A percentile compares a stretch with the other conserved stretches of the same genome.
phyloP scores from a whole-genome alignment of 1,284 basidiomycete genomes.

The Ceratorhiza oryzae-sativae region DNA sequence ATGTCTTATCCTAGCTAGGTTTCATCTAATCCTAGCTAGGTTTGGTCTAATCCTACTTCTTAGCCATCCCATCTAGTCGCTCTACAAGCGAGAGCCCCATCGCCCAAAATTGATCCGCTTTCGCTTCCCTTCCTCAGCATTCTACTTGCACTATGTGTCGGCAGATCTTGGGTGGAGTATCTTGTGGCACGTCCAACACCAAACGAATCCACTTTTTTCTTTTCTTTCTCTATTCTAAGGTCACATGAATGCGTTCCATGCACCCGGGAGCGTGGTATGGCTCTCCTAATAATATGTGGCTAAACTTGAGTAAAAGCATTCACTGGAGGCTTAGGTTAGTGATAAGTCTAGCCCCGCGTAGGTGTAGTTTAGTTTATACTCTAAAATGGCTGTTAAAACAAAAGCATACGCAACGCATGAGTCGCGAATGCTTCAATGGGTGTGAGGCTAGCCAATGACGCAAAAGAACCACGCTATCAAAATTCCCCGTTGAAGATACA shows the following conservation, averaged over 20 bases:
- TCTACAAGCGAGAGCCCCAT: conserved; percentile 20
- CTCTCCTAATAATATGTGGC: conserved; percentile 9
- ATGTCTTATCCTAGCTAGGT: background rate
- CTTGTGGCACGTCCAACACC: conserved; percentile 13
- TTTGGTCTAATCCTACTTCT: conserved; percentile 4
- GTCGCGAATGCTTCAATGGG: too few relatives aligned
- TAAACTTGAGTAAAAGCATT: conserved; percentile 6
- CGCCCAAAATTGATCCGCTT: conserved; percentile 33
- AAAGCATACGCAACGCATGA: too few relatives aligned
- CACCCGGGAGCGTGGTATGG: conserved; percentile 14
- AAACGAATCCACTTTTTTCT: conserved; percentile 12
- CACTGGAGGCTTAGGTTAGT: conserved; percentile 11
- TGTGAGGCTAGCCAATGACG: too few relatives aligned
- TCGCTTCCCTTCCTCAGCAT: conserved; percentile 14
- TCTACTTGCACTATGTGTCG: background rate
- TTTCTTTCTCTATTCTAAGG: conserved; percentile 16
- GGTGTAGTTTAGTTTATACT: background rate
- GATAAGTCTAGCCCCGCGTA: conserved; percentile 19
- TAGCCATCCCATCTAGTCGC: background rate
- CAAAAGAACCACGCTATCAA: too few relatives aligned
- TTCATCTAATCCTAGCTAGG: background rate
- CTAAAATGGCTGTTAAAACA: too few relatives aligned
- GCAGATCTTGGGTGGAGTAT: background rate
- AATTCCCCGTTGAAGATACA: too few relatives aligned
- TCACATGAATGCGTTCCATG: conserved; percentile 3